Percentiles rank a stretch among this genome's conserved stretches.
phyloP scores from a whole-genome alignment of 208 protist genomes.

The Blechomonas ayalai region DNA sequence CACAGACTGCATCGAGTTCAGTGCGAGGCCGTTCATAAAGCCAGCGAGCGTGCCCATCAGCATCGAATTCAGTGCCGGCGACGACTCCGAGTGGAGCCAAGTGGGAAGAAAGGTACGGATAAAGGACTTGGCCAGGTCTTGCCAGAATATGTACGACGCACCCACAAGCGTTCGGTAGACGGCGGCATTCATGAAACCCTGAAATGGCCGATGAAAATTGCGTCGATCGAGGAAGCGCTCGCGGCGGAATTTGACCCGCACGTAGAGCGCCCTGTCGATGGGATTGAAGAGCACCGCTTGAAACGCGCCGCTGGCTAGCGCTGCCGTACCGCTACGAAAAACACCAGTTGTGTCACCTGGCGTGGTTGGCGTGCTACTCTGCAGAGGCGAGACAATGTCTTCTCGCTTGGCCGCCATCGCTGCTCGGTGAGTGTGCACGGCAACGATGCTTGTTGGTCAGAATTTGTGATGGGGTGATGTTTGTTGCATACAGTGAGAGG shows the following conservation, averaged over 20 bases:
- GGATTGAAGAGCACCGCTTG: conserved; percentile 89
- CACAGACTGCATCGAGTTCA: conserved; percentile 82
- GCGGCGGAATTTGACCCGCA: conserved; percentile 73
- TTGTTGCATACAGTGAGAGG: no score
- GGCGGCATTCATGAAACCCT: conserved; percentile 85
- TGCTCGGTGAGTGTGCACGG: no score
- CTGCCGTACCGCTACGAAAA: conserved; percentile 27
- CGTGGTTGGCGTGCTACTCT: no score
- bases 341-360: no score
- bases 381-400: no score
- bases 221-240: conserved; percentile 62
- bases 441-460: no score
- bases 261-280: conserved; percentile 85
- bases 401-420: no score
- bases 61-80: conserved; percentile 67
- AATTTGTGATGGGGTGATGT: no score
- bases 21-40: conserved; percentile 64
- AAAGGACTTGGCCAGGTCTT: conserved; percentile 67
- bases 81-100: conserved; percentile 26
- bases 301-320: conserved; percentile 60
- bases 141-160: conserved; percentile 88
- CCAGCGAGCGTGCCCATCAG: conserved; percentile 70
- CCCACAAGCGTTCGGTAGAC: conserved; percentile 83
- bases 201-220: conserved; percentile 88
- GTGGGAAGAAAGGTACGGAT: conserved; percentile 43